Evolutionary conservation across 2,329 filamentous ascomycete genomes (phyloP).

Genomic region (Knufia fluminis): DNA sequence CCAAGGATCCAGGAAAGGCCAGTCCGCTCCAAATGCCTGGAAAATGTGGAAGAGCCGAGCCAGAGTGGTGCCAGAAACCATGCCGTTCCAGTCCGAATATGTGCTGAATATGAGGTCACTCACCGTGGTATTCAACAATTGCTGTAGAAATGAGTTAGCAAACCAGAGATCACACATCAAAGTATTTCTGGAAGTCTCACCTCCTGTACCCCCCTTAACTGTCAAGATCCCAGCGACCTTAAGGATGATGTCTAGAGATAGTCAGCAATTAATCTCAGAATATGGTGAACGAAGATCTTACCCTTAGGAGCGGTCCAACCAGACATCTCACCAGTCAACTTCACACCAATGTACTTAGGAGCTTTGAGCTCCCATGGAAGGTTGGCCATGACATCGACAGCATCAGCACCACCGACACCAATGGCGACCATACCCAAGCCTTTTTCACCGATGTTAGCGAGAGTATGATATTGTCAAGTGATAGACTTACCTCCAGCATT

Average conservation of each 20-base stretch:
- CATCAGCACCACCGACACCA: slow-evolving; percentile 95
- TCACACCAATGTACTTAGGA: slow-evolving; percentile 92
- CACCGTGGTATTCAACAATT: slow-evolving; percentile 52
- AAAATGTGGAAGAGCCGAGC: no score
- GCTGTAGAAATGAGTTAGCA: background rate
- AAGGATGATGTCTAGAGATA: slow-evolving; percentile 82
- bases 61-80: no score
- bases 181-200: slow-evolving; percentile 51
- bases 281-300: slow-evolving; percentile 43
- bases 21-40: no score
- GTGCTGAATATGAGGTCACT: no score
- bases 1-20: no score
- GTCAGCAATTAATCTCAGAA: no score
- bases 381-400: slow-evolving; percentile 96
- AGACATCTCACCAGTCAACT: slow-evolving; percentile 76
- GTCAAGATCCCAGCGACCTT: slow-evolving; percentile 96
- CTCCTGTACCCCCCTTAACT: slow-evolving; percentile 92
- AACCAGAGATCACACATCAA: no score
- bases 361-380: slow-evolving; percentile 98
- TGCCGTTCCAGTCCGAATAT: no score
- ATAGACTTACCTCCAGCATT: slow-evolving; percentile 61
- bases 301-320: slow-evolving; percentile 93
- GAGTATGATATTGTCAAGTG: background rate
- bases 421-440: slow-evolving; percentile 92
- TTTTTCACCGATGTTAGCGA: no score